Evolutionary conservation across 192 early-diverging fungal species (phyloP), one percentile per base, ranked within the genome.

Genomic region (Backusella tuberculispora): DNA sequence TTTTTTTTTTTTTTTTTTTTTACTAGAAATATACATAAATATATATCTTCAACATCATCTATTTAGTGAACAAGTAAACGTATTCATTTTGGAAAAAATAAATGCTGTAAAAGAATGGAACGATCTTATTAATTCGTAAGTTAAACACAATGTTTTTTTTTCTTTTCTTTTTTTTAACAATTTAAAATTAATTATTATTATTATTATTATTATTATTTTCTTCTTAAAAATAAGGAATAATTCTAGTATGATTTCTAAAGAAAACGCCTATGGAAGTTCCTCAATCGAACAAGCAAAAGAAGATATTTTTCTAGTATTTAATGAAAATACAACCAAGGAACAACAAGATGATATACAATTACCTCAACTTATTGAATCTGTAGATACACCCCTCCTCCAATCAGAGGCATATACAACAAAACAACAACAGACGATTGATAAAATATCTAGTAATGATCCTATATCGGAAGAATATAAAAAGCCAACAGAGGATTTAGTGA

Each of bases 21-120:
- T 24, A 19, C 7, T 19, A 53, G 50, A 8, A 19, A 19, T 0
- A 53, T 53, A 8, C n/a, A n/a, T n/a, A n/a, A n/a, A n/a, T n/a
- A n/a, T n/a, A n/a, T n/a, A n/a, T 43, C 19, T 19, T 53, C 19
- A 53, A 19, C 8, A 26, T 60, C 53, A 5, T 60, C 8, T 8
- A 56, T 60, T 26, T 60, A 60, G 53, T n/a, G 21, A 60, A 24
- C 21, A 60, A 60, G 53, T 60, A 60, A 26, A 60, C 53, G 53
- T 60, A 24, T 60, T 60, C 26, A 26, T 60, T 60, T 60, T 60
- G 21, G 53, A 60, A 26, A 60, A 60, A 12, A 24, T 13, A 60
- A 60, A 60, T 60, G 53, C 53, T 60, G 53, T 60, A 60, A 60
- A 60, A 4, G 53, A 60, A 60, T 60, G 53, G 53, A 60, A 60